Percentiles rank a stretch among this genome's conserved stretches.
These are phyloP conservation scores for Cercospora sp. DNA, from an alignment of 2,329 filamentous ascomycete species.

Conservation along the genomic window DNA sequence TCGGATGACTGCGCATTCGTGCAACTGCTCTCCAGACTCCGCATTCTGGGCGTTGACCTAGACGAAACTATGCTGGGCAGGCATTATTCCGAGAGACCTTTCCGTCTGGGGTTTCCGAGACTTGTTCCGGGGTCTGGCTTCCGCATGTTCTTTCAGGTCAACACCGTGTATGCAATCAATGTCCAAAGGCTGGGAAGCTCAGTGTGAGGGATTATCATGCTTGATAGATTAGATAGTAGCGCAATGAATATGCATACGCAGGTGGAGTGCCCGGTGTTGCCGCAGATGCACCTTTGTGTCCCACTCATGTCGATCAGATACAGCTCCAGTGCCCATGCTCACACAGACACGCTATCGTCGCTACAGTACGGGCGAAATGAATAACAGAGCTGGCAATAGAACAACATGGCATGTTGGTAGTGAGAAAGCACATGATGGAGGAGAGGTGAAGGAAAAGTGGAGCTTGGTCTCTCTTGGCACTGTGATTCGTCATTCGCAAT, in stretches of 20 bases:
- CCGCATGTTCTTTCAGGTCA: neutral
- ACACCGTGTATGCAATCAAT: neutral
- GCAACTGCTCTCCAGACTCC: neutral
- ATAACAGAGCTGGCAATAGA: neutral
- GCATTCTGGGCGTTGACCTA: neutral
- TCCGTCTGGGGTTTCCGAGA: neutral
- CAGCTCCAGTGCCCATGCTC: neutral
- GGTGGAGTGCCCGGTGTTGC: neutral
- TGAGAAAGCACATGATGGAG: neutral
- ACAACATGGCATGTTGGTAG: neutral
- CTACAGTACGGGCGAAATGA: neutral
- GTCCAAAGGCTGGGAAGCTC: neutral
- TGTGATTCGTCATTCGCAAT: neutral
- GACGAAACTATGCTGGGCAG: neutral
- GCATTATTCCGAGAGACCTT: neutral
- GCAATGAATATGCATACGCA: neutral
- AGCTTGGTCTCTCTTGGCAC: neutral
- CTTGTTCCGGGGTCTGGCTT: neutral
- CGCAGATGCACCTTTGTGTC: neutral
- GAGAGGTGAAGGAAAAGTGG: neutral
- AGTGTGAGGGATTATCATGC: neutral
- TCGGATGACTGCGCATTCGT: neutral
- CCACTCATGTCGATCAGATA: neutral
- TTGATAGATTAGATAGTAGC: neutral
- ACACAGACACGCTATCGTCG: neutral